These are phyloP conservation scores for Boletus subparvulus DNA, from an alignment of 768 basidiomycete species.

Conservation along the genomic window DNA sequence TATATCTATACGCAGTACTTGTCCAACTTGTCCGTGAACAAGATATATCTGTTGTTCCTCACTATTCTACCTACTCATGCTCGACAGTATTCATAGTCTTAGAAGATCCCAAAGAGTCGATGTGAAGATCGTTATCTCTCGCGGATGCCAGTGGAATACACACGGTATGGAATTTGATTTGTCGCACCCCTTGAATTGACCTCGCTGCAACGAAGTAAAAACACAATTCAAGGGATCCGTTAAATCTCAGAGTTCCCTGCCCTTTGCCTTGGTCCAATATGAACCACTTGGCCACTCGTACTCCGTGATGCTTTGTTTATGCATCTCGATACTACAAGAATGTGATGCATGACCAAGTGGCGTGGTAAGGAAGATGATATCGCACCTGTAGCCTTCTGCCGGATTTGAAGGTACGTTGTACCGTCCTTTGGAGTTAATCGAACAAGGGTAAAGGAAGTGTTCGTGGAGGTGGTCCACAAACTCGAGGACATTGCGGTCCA, in stretches of 20 bases:
- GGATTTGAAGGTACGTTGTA: constrained; percentile 84
- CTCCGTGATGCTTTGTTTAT: constrained; percentile 72
- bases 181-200: not conserved
- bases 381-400: constrained; percentile 64
- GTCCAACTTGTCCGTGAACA: constrained; percentile 6
- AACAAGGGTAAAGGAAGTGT: constrained; percentile 85
- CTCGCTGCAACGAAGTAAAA: not conserved
- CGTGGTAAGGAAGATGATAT: not conserved
- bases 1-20: constrained; percentile 26
- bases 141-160: not conserved
- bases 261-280: constrained; percentile 24
- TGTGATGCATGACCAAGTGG: not conserved
- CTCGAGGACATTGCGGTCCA: constrained; percentile 94
- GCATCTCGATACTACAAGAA: constrained; percentile 80
- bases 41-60: constrained; percentile 1
- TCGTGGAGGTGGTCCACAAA: constrained; percentile 92
- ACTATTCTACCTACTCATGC: constrained; percentile 3
- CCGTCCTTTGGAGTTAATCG: constrained; percentile 79
- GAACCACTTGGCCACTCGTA: constrained; percentile 83
- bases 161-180: not conserved
- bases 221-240: not conserved
- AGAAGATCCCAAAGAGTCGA: not conserved
- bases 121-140: not conserved
- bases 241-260: constrained; percentile 1
- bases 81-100: constrained; percentile 2